Evolutionary conservation across 1,284 basidiomycete species (phyloP), one percentile per base, ranked within the genome.

Genomic region (Serendipita sp.): DNA sequence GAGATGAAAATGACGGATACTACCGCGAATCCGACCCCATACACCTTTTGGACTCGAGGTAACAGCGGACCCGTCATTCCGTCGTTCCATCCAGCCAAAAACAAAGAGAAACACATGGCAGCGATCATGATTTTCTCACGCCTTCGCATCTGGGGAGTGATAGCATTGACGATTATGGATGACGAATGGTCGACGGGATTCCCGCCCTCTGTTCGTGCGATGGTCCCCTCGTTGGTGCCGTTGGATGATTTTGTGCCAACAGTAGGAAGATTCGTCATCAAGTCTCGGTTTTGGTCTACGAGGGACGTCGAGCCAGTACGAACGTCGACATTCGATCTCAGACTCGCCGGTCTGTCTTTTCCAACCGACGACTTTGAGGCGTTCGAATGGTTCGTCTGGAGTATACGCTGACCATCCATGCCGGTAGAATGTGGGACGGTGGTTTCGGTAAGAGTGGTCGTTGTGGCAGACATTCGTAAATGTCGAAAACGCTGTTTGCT

Each of bases 21-120:
- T 1, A 79, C 66, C 0, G 75, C 72, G 64, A 77, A 81, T 13
- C 75, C 74, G 32, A 82, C 71, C 66, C 79, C 66, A 66, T 84
- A 85, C 44, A 77, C 73, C 8, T 70, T 68, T 67, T 83, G 82
- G 60, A 84, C 81, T 17, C 75, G 72, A 17, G 81, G 82, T 1
- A 84, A 71, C 47, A 83, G 70, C 17, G 82, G 81, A 2, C 82
- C 68, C 0, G 65, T 75, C 1, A 78, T 74, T 22, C 78, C 81
- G 68, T 82, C 81, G 65, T 82, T 82, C 81, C 81, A 82, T 15
- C 82, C 81, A 32, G 75, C 74, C 3, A 79, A 68, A 67, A 78
- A 79, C 61, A 76, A 67, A n/a, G 65, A 65, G 63, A 67, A 74
- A 64, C 74, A 76, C 26, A 75, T 63, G 8, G 74, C 70, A 17